phyloP scores from a whole-genome alignment of 257 asterid species.

The Nicotiana noctiflora region DNA sequence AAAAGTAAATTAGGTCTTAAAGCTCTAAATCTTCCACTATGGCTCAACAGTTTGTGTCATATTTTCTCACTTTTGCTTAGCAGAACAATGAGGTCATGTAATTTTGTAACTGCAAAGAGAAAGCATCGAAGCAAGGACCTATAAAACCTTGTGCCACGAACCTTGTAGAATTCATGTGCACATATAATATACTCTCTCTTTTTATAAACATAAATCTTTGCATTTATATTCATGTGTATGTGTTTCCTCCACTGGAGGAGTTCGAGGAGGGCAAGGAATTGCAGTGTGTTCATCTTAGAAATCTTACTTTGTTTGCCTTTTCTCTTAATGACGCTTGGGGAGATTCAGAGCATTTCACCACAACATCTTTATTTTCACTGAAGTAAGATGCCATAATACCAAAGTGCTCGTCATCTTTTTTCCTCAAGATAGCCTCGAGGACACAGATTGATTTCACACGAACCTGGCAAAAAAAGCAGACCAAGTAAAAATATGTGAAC shows the following conservation, averaged over 20 bases:
- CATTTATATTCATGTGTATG: not conserved
- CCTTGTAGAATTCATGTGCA: not conserved
- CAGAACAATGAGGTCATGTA: not conserved
- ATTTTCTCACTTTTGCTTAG: not conserved
- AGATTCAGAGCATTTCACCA: conserved; percentile 81
- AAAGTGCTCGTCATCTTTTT: conserved; percentile 59
- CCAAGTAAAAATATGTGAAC: not conserved
- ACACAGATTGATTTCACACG: conserved; percentile 88
- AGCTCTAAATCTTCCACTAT: not conserved
- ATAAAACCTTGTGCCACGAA: not conserved
- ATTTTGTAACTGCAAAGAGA: not conserved
- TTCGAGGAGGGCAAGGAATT: not conserved
- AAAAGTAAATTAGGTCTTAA: not conserved
- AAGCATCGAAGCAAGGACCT: not conserved
- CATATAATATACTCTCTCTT: not conserved
- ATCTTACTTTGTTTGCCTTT: conserved; percentile 78
- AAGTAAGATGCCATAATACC: conserved; percentile 56
- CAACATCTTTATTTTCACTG: conserved; percentile 54
- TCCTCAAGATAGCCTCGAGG: conserved; percentile 89
- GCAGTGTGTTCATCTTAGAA: not conserved
- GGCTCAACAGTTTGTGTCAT: not conserved
- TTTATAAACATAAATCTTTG: not conserved
- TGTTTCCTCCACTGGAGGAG: not conserved
- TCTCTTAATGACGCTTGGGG: conserved; percentile 98
- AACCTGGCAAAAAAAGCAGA: conserved; percentile 47